Conservation (phyloP, 2,329 filamentous ascomycete genomes). For the Didymellaceae sp. region DNA sequence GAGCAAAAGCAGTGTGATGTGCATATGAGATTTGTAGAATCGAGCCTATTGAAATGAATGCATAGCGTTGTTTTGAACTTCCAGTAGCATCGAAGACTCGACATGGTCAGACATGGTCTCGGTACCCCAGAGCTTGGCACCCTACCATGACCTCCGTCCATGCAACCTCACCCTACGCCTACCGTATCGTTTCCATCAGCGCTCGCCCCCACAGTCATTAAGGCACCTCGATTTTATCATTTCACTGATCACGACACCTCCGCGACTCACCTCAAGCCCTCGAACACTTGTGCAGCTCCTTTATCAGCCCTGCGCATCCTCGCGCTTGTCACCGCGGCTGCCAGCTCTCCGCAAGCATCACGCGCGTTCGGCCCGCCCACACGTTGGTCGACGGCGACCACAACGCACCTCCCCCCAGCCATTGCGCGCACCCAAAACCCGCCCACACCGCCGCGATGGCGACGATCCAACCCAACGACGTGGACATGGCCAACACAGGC, state of each 20-base stretch:
- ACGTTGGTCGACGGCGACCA: conserved; percentile 8
- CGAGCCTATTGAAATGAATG: conserved; percentile 10
- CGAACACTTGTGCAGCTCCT: conserved; percentile 10
- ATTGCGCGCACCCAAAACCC: conserved; percentile 25
- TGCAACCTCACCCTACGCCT: conserved; percentile 33
- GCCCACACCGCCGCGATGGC: conserved; percentile 40
- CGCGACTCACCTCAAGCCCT: conserved; percentile 20
- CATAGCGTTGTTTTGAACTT: conserved; percentile 13
- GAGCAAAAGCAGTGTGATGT: conserved; percentile 12
- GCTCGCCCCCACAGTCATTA: conserved; percentile 22
- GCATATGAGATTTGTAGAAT: not conserved
- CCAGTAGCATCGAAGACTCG: not conserved
- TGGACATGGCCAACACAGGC: conserved; percentile 44
- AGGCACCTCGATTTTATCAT: conserved; percentile 3
- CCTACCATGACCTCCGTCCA: conserved; percentile 32
- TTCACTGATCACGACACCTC: not conserved
- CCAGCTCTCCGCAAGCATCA: conserved; percentile 23
- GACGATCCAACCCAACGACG: conserved; percentile 47
- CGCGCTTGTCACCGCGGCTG: conserved; percentile 18
- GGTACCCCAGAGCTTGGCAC: conserved; percentile 17
- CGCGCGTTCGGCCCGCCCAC: conserved; percentile 22
- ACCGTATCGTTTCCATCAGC: conserved; percentile 29
- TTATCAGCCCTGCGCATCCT: conserved; percentile 6
- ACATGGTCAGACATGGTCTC: conserved; percentile 1
- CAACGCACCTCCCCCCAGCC: conserved; percentile 5